Conservation (phyloP, 768 basidiomycete genomes). For the Russula sp. region DNA sequence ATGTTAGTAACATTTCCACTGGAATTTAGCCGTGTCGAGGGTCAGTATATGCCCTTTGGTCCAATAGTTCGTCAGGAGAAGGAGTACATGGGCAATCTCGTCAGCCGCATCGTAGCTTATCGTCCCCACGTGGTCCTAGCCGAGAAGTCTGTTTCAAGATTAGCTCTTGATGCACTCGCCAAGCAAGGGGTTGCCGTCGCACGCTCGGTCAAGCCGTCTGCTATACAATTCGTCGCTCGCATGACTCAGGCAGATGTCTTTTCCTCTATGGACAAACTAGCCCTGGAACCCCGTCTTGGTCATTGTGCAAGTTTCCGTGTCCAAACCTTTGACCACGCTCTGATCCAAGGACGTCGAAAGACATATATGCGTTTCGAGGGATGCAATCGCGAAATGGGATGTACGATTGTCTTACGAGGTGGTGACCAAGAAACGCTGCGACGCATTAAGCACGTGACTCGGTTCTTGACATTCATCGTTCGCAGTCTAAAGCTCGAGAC, state of each 20-base stretch:
- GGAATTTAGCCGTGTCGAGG: slow-evolving; percentile 88
- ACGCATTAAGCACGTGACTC: slow-evolving; percentile 85
- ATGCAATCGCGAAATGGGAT: slow-evolving; percentile 86
- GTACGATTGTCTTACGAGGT: slow-evolving; percentile 88
- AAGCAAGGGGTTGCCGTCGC: slow-evolving; percentile 87
- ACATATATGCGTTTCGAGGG: slow-evolving; percentile 99
- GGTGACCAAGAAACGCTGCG: slow-evolving; percentile 73
- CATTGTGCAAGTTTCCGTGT: slow-evolving; percentile 80
- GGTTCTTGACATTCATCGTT: slow-evolving; percentile 88
- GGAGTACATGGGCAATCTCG: slow-evolving; percentile 84
- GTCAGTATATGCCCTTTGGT: slow-evolving; percentile 89
- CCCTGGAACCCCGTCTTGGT: slow-evolving; percentile 81
- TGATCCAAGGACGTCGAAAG: slow-evolving; percentile 92
- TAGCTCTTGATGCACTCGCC: slow-evolving; percentile 82
- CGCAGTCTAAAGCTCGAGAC: slow-evolving; percentile 92
- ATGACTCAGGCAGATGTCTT: slow-evolving; percentile 95
- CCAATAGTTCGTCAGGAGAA: slow-evolving; percentile 89
- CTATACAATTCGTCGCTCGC: slow-evolving; percentile 80
- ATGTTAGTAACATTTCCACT: slow-evolving; percentile 95
- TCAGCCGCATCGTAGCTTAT: slow-evolving; percentile 81
- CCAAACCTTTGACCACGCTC: slow-evolving; percentile 89
- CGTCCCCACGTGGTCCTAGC: slow-evolving; percentile 90
- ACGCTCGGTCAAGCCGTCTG: slow-evolving; percentile 78
- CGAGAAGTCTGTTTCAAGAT: slow-evolving; percentile 83
- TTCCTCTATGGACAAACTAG: slow-evolving; percentile 91